Conservation (phyloP, 164 flowering plant species). For the grape (Vitis vinifera) region DNA sequence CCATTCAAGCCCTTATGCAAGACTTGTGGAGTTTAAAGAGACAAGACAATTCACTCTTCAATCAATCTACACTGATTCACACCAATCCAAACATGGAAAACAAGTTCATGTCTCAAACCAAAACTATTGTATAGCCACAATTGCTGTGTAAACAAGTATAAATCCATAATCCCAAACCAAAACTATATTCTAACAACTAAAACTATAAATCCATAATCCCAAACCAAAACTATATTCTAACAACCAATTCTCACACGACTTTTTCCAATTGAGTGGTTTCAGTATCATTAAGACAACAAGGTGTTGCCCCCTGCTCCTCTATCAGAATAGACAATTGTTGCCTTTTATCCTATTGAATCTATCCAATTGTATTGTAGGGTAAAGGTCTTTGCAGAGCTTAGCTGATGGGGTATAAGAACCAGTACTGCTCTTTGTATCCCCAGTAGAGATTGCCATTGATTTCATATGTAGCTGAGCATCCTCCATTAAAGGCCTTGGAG, state of each 20-base stretch:
- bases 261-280: neutral
- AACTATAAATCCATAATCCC: neutral
- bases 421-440: conserved; percentile 34
- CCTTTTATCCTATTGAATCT: conserved; percentile 5
- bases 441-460: conserved; percentile 26
- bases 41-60: neutral
- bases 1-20: no score
- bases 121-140: no score
- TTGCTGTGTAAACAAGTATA: neutral
- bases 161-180: neutral
- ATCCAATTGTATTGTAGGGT: conserved; percentile 25
- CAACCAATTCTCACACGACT: no score
- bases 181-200: no score
- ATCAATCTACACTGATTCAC: neutral
- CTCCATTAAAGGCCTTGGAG: conserved; percentile 17
- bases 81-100: neutral
- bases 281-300: conserved; percentile 31
- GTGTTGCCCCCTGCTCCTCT: conserved; percentile 19
- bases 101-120: neutral
- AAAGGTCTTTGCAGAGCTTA: conserved; percentile 35
- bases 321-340: no score
- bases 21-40: no score
- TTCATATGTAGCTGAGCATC: conserved; percentile 17
- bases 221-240: no score
- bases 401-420: conserved; percentile 31